These are phyloP conservation scores for Cucumis melo DNA, from an alignment of 306 rosid species.

Conservation along the genomic window DNA sequence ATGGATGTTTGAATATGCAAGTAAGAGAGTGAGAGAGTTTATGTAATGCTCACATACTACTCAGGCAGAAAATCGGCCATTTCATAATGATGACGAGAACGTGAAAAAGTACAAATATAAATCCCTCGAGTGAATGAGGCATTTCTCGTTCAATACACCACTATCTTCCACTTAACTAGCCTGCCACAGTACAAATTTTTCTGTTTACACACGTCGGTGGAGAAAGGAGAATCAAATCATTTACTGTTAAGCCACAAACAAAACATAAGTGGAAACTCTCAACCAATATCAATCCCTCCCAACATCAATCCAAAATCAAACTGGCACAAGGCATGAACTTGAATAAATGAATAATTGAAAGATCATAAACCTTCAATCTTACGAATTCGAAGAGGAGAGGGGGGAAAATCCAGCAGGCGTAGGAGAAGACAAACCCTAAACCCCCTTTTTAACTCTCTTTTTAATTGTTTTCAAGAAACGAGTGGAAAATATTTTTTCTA, in stretches of 20 bases:
- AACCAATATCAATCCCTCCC: background rate
- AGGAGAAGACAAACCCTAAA: too few species aligned
- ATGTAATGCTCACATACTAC: constrained; percentile 26
- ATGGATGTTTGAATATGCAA: background rate
- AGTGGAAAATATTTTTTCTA: too few species aligned
- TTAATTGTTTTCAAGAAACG: too few species aligned
- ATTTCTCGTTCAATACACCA: background rate
- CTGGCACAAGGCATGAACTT: background rate
- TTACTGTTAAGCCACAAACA: background rate
- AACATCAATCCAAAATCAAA: background rate
- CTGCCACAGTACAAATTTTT: background rate
- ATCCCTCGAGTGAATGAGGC: background rate
- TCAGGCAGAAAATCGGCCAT: constrained; percentile 29
- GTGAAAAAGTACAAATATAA: background rate
- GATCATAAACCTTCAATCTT: background rate
- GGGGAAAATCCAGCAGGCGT: background rate
- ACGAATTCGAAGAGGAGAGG: background rate
- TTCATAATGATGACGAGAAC: constrained; percentile 17
- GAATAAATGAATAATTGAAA: background rate
- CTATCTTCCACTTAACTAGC: background rate
- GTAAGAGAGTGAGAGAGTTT: background rate
- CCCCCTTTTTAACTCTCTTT: too few species aligned
- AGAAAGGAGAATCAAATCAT: background rate
- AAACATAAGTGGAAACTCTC: background rate
- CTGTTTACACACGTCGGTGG: background rate